Base-by-base conservation (phyloP, 768 basidiomycete species). In the Candolleomyces efflorescens region DNA sequence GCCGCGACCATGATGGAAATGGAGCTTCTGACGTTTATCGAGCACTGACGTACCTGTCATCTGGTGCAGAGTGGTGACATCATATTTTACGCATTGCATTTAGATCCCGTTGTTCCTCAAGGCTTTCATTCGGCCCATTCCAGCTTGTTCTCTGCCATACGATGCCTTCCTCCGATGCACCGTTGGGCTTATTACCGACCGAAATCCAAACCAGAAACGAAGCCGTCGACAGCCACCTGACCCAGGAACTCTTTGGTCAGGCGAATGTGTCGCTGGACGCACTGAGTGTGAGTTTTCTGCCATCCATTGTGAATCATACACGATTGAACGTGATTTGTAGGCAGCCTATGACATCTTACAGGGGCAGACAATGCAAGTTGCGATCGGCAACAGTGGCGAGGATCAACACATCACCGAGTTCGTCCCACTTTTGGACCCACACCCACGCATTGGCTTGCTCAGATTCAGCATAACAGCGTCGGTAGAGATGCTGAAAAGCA, bases 321-420 rank as follows among this genome's bases (percentile, higher is more conserved):
- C 11, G 12, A n/a, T 18, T 36, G 9, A 12, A 22, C 9, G 10
- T 24, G 23, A 27, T 36, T 22, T 44, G 32, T 56, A 84, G 83
- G 67, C 68, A 4, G 72, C 74, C 4, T 75, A 81, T 53, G 79
- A 78, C 48, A 71, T 71, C 6, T 65, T 84, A 43, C 75, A 76
- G 38, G 71, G 71, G 13, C 78, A 82, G 58, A 76, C 77, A 3
- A 67, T 73, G 55, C 74, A 78, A 48, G 69, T 78, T 39, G 75
- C 77, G 4, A 64, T 75, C 45, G 62, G 72, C 5, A 76, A 73
- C 5, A 77, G 73, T 11, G 76, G 75, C 51, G 71, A 70, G 18
- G 70, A 72, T 39, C 62, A 73, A 46, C 75, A 78, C 48, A 72
- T 80, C 17, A 70, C 73, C 46, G 74, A 68, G 81, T 81, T 59